Evolutionary conservation across 163 green algal species (phyloP), one percentile per base, ranked within the genome.

Genomic region (Chlamydomonas reinhardtii): DNA sequence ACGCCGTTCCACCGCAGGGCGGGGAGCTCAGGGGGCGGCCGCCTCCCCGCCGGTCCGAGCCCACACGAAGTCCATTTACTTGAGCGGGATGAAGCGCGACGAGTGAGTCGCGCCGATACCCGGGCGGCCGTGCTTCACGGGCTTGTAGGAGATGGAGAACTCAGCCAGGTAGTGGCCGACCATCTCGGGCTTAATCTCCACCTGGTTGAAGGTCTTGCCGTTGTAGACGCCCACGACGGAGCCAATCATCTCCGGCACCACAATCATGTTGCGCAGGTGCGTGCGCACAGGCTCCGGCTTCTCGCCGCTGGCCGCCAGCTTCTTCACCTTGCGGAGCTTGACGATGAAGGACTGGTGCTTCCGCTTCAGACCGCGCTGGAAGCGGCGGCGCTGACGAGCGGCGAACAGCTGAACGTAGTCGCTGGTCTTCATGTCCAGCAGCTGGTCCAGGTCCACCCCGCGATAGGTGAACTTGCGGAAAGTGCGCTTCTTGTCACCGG

Each of bases 131-230:
- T 99, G 98, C 94, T 97, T 98, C 68, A 98, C 94, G 34, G 98
- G 98, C 95, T 99, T 99, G 96, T 99, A 99, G 17, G 94, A 96
- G 94, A 99, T 99, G 77, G 97, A 99, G 93, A 99, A 99, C 95
- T 99, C 98, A 54, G 94, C 98, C 69, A 99, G 94, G 94, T 99
- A 99, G 93, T 99, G 96, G 68, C 97, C 98, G 34, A 99, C 76
- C 92, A 95, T 95, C 91, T 95, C 92, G 29, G 92, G 92, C 96
- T 99, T 99, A 84, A 99, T 96, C 94, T 99, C 97, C 74, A 99
- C 96, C 94, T 99, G 97, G 94, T 99, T 99, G 96, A 99, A 99
- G 66, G 96, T 98, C 95, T 99, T 99, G 92, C 98, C 98, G 94
- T 99, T 99, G 96, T 99, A 99, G 72, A 99, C 96, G 80, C 98